phyloP scores from a whole-genome alignment of 495 filamentous ascomycete species.

The Penicillium cinerascens region DNA sequence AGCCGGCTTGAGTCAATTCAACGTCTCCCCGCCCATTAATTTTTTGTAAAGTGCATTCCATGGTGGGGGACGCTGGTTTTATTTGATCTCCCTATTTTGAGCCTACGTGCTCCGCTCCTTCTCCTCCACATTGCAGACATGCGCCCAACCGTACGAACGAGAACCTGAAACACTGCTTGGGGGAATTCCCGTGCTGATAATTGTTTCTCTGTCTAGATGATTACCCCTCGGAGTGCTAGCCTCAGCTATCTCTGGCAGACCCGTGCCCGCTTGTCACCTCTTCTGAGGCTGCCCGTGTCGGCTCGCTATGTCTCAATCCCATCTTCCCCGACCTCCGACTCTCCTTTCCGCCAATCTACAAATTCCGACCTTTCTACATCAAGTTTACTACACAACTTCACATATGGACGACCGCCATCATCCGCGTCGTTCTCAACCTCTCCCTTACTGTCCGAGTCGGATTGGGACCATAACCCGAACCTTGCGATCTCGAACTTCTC shows the following conservation, averaged over 20 bases:
- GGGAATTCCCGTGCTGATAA: conserved; percentile 6
- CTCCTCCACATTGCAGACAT: conserved; percentile 22
- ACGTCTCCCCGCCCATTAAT: conserved; percentile 10
- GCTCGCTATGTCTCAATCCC: conserved; percentile 30
- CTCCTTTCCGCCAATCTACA: conserved; percentile 19
- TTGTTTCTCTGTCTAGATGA: conserved; percentile 17
- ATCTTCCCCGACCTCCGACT: conserved; percentile 13
- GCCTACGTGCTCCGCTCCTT: conserved; percentile 31
- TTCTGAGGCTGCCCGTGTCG: conserved; percentile 20
- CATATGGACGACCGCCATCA: conserved; percentile 13
- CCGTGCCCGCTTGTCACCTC: conserved; percentile 15
- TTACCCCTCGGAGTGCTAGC: conserved; percentile 18
- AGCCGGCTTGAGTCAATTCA: conserved; percentile 6
- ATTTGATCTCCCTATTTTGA: conserved; percentile 17
- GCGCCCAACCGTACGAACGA: conserved; percentile 34
- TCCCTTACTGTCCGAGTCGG: conserved; percentile 31
- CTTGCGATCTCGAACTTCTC: conserved; percentile 73
- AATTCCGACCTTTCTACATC: conserved; percentile 9
- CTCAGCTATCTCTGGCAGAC: conserved; percentile 24
- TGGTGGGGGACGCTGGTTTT: conserved; percentile 24
- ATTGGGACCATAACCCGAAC: conserved; percentile 82
- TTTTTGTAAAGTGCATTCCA: conserved; percentile 13
- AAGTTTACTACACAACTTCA: conserved; percentile 16
- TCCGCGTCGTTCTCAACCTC: conserved; percentile 39
- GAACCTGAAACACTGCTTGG: conserved; percentile 8